These are phyloP conservation scores for Gynochthodes officinalis DNA, from an alignment of 257 asterid genomes.

Conservation along the genomic window DNA sequence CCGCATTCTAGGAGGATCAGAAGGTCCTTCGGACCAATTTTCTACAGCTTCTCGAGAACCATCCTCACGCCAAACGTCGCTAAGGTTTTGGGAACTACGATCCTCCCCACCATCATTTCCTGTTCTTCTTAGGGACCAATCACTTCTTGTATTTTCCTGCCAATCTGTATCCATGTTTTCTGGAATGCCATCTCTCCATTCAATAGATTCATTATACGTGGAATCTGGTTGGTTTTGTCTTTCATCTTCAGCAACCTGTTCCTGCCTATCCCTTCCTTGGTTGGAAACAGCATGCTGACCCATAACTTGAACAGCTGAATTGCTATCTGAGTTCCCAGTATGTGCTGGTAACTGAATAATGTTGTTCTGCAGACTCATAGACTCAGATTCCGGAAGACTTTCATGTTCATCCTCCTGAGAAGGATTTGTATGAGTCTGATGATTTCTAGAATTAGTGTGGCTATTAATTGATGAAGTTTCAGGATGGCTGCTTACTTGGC, in stretches of 20 bases:
- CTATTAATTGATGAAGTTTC: constrained; percentile 41
- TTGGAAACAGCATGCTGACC: constrained; percentile 35
- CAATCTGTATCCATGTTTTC: constrained; percentile 36
- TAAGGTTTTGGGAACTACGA: constrained; percentile 39
- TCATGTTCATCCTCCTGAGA: constrained; percentile 50
- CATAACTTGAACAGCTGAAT: constrained; percentile 31
- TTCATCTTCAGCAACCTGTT: constrained; percentile 39
- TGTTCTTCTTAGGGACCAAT: constrained; percentile 48
- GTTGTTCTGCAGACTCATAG: constrained; percentile 35
- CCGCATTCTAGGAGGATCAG: constrained; percentile 77
- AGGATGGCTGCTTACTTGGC: constrained; percentile 67
- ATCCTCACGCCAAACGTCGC: constrained; percentile 52
- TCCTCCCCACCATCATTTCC: constrained; percentile 40
- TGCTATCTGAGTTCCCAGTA: constrained; percentile 35
- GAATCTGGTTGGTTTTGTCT: constrained; percentile 39
- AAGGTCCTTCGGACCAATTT: constrained; percentile 72
- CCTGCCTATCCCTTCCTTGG: constrained; percentile 48
- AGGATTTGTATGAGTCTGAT: constrained; percentile 42
- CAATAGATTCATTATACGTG: constrained; percentile 34
- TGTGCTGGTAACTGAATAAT: constrained; percentile 38
- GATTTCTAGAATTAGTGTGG: constrained; percentile 43
- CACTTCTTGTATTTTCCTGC: constrained; percentile 43
- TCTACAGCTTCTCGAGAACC: constrained; percentile 60
- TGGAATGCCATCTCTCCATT: constrained; percentile 34
- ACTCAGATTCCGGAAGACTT: constrained; percentile 34